phyloP scores from a whole-genome alignment of 192 early-diverging fungal species.

The Bifiguratus adelaidae region DNA sequence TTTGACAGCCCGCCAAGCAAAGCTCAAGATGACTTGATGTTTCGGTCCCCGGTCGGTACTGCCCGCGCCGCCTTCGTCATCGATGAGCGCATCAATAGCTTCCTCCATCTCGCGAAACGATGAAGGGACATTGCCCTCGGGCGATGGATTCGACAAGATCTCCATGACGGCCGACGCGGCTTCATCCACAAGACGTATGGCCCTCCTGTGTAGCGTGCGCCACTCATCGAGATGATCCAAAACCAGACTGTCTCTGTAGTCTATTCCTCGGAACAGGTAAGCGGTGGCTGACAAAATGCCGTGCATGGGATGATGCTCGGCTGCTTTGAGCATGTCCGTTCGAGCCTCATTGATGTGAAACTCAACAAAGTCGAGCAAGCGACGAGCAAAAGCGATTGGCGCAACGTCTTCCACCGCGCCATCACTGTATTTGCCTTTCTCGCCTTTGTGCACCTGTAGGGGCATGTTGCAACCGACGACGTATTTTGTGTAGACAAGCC shows the following conservation, averaged over 20 bases:
- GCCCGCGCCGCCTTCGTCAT: conserved; percentile 19
- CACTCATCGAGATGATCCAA: conserved; percentile 31
- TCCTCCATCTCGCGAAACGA: conserved; percentile 66
- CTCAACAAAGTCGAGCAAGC: conserved; percentile 35
- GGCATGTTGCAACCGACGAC: conserved; percentile 22
- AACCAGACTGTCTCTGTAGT: conserved; percentile 32
- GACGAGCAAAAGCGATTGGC: conserved; percentile 37
- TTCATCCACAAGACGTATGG: conserved; percentile 34
- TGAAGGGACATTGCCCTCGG: conserved; percentile 84
- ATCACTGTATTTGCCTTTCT: not conserved
- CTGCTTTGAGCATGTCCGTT: conserved; percentile 33
- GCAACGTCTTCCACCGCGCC: not conserved
- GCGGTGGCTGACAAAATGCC: conserved; percentile 31
- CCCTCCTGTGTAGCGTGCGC: conserved; percentile 32
- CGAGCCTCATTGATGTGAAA: conserved; percentile 34
- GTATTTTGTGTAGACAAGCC: conserved; percentile 72
- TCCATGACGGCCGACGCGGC: conserved; percentile 51
- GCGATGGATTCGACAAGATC: conserved; percentile 67
- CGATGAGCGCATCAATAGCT: conserved; percentile 33
- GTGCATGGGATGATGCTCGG: conserved; percentile 40
- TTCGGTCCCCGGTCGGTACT: conserved; percentile 38
- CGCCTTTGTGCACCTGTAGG: not conserved
- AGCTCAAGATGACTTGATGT: conserved; percentile 79
- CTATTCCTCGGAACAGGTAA: conserved; percentile 44
- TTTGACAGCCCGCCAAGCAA: conserved; percentile 90